Conservation (phyloP, 805 yeast genomes). For the Cyberlindnera euphorbiae region DNA sequence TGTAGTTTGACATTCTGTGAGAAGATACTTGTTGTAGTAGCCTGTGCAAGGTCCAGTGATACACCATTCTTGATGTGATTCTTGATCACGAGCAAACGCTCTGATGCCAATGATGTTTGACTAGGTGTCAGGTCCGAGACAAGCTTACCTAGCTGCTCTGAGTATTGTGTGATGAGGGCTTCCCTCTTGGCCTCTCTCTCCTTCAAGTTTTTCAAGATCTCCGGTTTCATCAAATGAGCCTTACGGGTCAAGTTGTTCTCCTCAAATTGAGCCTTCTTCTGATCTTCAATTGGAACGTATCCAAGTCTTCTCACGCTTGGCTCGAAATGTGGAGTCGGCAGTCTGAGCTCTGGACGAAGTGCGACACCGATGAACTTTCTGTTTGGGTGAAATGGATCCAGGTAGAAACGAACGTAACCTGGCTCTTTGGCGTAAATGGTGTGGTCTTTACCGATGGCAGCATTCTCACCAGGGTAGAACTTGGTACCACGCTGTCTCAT, state of each 20-base stretch:
- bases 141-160: constrained; percentile 26
- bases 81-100: constrained; percentile 50
- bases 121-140: constrained; percentile 26
- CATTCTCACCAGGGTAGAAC: constrained; percentile 92
- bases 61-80: constrained; percentile 59
- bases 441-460: constrained; percentile 87
- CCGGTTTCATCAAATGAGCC: constrained; percentile 53
- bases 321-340: constrained; percentile 89
- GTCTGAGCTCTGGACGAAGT: constrained; percentile 49
- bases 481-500: constrained; percentile 94
- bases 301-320: constrained; percentile 88
- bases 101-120: constrained; percentile 35
- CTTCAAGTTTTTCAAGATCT: constrained; percentile 36
- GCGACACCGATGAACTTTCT: constrained; percentile 90
- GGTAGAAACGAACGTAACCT: constrained; percentile 85
- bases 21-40: constrained; percentile 50
- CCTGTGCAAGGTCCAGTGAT: constrained; percentile 48
- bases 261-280: constrained; percentile 51
- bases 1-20: constrained; percentile 36
- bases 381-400: constrained; percentile 94
- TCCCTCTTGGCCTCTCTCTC: constrained; percentile 39
- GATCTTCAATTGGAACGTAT: constrained; percentile 46
- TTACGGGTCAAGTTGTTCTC: constrained; percentile 61
- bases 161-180: constrained; percentile 27
- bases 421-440: constrained; percentile 89